Conservation (phyloP, 192 early-diverging fungal genomes). For the Entrophospora sp. region DNA sequence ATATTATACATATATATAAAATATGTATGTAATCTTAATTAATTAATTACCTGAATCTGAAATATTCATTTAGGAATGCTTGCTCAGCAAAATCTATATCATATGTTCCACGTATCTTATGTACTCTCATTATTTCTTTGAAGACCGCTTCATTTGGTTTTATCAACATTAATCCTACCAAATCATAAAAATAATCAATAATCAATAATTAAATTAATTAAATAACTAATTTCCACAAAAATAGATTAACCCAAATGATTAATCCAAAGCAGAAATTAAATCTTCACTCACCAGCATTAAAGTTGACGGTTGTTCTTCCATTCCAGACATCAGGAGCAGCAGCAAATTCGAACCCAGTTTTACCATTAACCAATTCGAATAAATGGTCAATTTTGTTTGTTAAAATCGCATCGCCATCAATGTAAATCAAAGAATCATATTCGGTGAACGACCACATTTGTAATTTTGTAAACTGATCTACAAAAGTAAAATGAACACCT, state of each 20-base stretch:
- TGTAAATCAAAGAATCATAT: background rate
- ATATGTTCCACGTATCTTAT: background rate
- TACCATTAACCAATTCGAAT: background rate
- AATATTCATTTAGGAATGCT: constrained; percentile 3
- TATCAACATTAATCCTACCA: constrained; percentile 1
- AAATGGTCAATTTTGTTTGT: background rate
- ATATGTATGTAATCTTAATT: background rate
- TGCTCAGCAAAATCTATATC: background rate
- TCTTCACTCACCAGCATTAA: constrained; percentile 8
- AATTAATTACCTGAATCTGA: background rate
- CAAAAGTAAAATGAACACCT: background rate
- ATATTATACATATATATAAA: background rate
- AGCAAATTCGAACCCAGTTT: background rate
- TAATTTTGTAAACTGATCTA: constrained; percentile 6
- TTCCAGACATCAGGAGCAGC: background rate
- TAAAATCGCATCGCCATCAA: background rate
- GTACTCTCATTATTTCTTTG: background rate
- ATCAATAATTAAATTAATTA: background rate
- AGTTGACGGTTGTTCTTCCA: background rate
- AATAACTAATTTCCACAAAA: background rate
- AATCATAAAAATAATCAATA: background rate
- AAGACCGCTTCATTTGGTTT: background rate
- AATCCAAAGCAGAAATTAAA: background rate
- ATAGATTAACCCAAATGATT: no score
- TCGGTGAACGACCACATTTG: background rate